Percentiles rank a stretch among this genome's conserved stretches.
Conservation (phyloP, 2,329 filamentous ascomycete species). For the Geoglossum cookeanum region DNA sequence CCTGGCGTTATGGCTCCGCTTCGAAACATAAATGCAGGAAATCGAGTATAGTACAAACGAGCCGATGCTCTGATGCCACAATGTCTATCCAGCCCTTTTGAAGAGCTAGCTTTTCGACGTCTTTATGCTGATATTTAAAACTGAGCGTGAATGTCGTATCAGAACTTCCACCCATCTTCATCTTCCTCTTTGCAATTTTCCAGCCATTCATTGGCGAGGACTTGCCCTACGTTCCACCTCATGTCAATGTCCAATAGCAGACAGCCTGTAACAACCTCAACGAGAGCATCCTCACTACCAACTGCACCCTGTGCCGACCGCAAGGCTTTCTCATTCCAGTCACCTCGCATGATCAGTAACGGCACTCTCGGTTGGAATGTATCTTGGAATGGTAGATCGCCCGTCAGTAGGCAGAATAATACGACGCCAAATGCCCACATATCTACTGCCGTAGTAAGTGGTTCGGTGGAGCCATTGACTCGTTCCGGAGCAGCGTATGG, state of each 20-base stretch:
- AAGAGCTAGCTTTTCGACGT: neutral
- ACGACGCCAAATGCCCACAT: conserved; percentile 50
- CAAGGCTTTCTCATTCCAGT: conserved; percentile 35
- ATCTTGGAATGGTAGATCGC: conserved; percentile 42
- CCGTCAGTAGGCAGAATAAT: conserved; percentile 39
- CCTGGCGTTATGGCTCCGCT: neutral
- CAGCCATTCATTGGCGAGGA: conserved; percentile 37
- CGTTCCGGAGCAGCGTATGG: conserved; percentile 5
- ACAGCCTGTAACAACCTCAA: conserved; percentile 40
- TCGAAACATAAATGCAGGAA: neutral
- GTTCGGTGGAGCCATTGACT: neutral
- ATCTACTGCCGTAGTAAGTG: conserved; percentile 31
- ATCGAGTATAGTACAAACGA: neutral
- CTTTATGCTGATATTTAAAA: neutral
- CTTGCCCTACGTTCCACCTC: conserved; percentile 37
- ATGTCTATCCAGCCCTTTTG: neutral
- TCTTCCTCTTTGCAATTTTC: neutral
- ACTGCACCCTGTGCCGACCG: conserved; percentile 21
- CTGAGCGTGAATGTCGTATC: neutral
- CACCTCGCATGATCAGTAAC: conserved; percentile 37
- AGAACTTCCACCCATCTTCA: neutral
- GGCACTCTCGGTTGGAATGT: conserved; percentile 37
- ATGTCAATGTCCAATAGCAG: conserved; percentile 34
- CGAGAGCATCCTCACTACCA: conserved; percentile 23
- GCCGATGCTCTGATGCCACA: neutral